phyloP scores from a whole-genome alignment of 2,329 filamentous ascomycete genomes.

The Hypoxylon sp. region DNA sequence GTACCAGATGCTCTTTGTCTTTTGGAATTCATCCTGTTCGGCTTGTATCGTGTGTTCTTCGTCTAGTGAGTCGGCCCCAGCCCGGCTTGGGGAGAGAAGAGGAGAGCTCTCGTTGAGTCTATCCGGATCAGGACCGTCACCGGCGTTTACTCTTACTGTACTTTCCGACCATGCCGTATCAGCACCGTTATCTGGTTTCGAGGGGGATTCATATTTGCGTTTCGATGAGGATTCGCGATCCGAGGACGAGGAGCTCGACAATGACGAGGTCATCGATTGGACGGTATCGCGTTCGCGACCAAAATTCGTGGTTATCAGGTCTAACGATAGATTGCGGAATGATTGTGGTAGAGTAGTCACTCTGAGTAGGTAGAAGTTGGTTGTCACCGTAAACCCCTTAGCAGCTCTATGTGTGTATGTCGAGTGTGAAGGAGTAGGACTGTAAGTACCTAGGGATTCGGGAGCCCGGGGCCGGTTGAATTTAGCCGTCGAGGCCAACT shows the following conservation, averaged over 20 bases:
- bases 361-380: conserved; percentile 2
- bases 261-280: conserved; percentile 57
- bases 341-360: conserved; percentile 1
- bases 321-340: neutral
- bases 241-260: conserved; percentile 46
- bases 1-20: conserved; percentile 86
- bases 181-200: conserved; percentile 33
- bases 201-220: conserved; percentile 41
- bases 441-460: conserved; percentile 11
- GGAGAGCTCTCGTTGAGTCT: conserved; percentile 62
- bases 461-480: conserved; percentile 29
- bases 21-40: conserved; percentile 64
- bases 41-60: conserved; percentile 52
- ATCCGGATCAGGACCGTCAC: conserved; percentile 45
- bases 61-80: conserved; percentile 54
- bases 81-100: conserved; percentile 58
- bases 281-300: conserved; percentile 27
- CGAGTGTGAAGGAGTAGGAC: conserved; percentile 6
- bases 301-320: conserved; percentile 6
- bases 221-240: conserved; percentile 49
- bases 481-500: conserved; percentile 37
- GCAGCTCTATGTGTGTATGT: conserved; percentile 18
- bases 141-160: conserved; percentile 41
- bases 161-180: conserved; percentile 37
- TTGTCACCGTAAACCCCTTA: conserved; percentile 13